A percentile compares a stretch with the other conserved stretches of the same genome.
Evolutionary conservation across 2,329 filamentous ascomycete species (phyloP).

Genomic region (Verticillium nonalfalfae): DNA sequence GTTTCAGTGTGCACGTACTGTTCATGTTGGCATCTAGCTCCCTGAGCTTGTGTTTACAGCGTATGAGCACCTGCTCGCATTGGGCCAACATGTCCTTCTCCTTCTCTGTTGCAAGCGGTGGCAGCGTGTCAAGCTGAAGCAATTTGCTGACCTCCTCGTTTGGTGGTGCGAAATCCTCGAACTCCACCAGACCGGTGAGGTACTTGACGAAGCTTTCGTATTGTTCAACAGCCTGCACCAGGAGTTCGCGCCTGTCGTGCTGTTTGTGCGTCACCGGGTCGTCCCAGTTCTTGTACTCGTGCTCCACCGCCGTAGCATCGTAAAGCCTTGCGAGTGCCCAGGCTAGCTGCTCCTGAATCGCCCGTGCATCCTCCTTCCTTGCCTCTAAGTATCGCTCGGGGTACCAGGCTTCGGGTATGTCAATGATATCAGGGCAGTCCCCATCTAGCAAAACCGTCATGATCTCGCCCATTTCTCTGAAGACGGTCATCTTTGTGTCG

Average conservation of each 20-base stretch:
- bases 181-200: constrained; percentile 26
- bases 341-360: constrained; percentile 31
- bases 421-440: constrained; percentile 33
- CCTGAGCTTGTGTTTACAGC: constrained; percentile 24
- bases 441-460: constrained; percentile 39
- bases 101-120: constrained; percentile 25
- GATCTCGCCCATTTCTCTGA: constrained; percentile 42
- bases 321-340: constrained; percentile 15
- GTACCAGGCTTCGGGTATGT: constrained; percentile 46
- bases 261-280: constrained; percentile 10
- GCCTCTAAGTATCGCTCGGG: constrained; percentile 45
- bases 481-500: constrained; percentile 32
- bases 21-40: constrained; percentile 24
- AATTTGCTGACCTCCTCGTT: constrained; percentile 29
- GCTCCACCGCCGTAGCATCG: constrained; percentile 5
- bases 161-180: constrained; percentile 27
- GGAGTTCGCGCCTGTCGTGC: constrained; percentile 21
- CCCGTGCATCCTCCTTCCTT: constrained; percentile 37
- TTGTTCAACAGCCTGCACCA: constrained; percentile 18
- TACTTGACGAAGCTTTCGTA: constrained; percentile 20
- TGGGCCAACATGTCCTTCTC: constrained; percentile 21
- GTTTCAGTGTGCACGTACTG: constrained; percentile 20
- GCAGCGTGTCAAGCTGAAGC: constrained; percentile 30
- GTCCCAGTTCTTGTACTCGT: constrained; percentile 15
- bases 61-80: constrained; percentile 25